Conservation (phyloP, 2,329 filamentous ascomycete genomes). For the Amauroascus verrucosus region DNA sequence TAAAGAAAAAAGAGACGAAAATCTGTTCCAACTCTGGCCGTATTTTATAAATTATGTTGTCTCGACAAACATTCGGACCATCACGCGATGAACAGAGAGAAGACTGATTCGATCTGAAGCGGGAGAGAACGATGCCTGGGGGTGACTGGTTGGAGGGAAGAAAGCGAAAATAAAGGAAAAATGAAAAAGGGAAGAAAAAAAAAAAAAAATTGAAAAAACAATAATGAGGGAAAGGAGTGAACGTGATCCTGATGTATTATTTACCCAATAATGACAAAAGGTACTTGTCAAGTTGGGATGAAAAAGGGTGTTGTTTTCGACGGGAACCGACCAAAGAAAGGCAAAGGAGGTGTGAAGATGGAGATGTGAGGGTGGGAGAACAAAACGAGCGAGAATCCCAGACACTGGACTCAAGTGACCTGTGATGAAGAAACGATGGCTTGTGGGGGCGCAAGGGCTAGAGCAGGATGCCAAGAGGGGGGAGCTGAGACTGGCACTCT, state of each 20-base stretch:
- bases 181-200: not conserved
- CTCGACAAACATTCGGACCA: not conserved
- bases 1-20: not conserved
- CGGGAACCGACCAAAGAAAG: not conserved
- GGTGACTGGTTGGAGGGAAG: not conserved
- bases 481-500: not conserved
- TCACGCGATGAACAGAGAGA: not conserved
- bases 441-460: not conserved
- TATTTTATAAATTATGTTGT: not conserved
- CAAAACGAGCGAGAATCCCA: not conserved
- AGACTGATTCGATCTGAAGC: not conserved
- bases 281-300: not conserved
- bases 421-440: not conserved
- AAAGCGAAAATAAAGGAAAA: not conserved
- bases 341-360: not conserved
- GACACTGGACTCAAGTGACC: slow-evolving; percentile 1
- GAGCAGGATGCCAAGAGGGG: not conserved
- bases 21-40: not conserved
- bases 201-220: not conserved
- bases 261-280: not conserved
- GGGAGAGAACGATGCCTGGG: not conserved
- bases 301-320: not conserved
- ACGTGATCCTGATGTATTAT: not conserved
- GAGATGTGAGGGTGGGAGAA: not conserved
- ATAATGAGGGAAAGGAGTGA: not conserved